Evolutionary conservation across 768 basidiomycete species (phyloP), one percentile per base, ranked within the genome.

Genomic region (Dentipellis sp.): DNA sequence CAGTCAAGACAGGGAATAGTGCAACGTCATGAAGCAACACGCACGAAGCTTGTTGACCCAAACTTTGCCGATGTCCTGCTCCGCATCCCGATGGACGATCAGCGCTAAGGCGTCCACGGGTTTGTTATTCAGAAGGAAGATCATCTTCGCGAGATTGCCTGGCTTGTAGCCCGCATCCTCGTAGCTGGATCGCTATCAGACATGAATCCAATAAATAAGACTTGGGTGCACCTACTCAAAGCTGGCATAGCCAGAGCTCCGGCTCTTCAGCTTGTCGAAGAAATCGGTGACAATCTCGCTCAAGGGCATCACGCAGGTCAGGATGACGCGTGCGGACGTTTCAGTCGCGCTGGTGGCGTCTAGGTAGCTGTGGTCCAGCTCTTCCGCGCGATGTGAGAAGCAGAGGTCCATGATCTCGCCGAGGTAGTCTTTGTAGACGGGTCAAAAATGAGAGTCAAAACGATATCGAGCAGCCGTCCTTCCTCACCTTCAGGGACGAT

Each of bases 391-490:
- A 65, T 90, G 91, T 4, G 80, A 76, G 67, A 83, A 89, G 66
- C 94, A 97, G 1, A 98, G 78, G 40, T 91, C 88, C 88, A 98
- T 94, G 87, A 99, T 94, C 47, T 88, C 87, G 8, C 95, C 95
- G 36, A 97, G 84, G 67, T 93, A 94, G 59, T 91, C 93, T 93
- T 62, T 29, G 34, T 29, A 16, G 46, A 10, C 17, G 10, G 45
- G 16, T 45, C 4, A 50, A 12, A 53, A 17, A 16, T 57, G 16
- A 7, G 29, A 4, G 37, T 17, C 11, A 52, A 55, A 21, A 17
- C 16, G 38, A 16, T 10, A 29, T 29, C 19, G 21, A 4, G 47
- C 19, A 9, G 22, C 22, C 21, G 37, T 46, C 6, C n/a, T 29
- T 47, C 38, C 50, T 21, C 58, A 91, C 91, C 89, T 77, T 95